Conservation (phyloP, 2,329 filamentous ascomycete genomes). For the Hypocrella siamensis region DNA sequence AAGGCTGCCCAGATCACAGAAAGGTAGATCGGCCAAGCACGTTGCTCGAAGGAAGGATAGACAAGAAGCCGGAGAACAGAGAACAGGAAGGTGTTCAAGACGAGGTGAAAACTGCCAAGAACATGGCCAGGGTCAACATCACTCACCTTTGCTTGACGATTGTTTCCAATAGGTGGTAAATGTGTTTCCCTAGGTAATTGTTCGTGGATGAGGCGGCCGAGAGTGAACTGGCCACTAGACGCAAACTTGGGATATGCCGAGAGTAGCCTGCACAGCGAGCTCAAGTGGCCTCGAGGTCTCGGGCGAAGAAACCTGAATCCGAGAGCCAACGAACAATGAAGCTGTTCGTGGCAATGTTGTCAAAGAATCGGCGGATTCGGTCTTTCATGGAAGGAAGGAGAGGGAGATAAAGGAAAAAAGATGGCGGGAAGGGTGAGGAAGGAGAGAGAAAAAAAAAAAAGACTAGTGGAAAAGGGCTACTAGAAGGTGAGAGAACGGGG, state of each 20-base stretch:
- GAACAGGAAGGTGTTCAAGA: no score
- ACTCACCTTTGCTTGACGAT: neutral
- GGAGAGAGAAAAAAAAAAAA: constrained; percentile 1
- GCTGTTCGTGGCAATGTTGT: constrained; percentile 18
- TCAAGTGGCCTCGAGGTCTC: constrained; percentile 12
- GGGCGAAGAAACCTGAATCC: constrained; percentile 14
- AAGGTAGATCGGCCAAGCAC: no score
- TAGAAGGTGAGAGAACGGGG: neutral
- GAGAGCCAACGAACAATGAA: constrained; percentile 10
- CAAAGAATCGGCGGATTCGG: constrained; percentile 21
- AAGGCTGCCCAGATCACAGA: no score
- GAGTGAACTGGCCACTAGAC: constrained; percentile 5
- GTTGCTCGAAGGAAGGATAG: no score
- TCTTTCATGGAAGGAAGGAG: constrained; percentile 13
- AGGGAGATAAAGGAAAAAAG: constrained; percentile 8
- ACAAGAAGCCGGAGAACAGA: no score
- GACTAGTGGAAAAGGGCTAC: neutral
- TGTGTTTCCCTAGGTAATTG: constrained; percentile 4
- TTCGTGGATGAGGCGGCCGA: constrained; percentile 4
- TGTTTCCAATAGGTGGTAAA: neutral
- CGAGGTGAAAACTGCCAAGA: no score
- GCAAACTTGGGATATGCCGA: constrained; percentile 4
- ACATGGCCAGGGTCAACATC: no score
- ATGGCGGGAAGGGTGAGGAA: constrained; percentile 4
- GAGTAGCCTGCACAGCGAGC: constrained; percentile 11